A percentile compares a stretch with the other conserved stretches of the same genome.
Evolutionary conservation across 2,329 filamentous ascomycete genomes (phyloP).

Genomic region (Pyricularia pennisetigena): DNA sequence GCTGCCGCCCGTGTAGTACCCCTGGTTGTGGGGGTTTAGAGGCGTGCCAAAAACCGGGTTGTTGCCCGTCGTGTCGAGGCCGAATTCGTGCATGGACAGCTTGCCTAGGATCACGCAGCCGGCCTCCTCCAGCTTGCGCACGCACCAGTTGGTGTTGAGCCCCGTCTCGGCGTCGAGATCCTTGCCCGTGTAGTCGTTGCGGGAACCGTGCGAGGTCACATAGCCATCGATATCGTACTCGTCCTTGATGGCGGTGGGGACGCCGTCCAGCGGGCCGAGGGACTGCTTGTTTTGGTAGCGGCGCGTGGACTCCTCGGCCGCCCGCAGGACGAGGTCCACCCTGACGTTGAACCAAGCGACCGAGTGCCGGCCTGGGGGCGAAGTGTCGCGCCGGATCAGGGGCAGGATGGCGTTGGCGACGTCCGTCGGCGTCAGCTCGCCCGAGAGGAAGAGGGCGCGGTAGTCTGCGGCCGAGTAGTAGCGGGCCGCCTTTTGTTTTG

Average conservation of each 20-base stretch:
- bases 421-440: constrained; percentile 33
- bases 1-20: constrained; percentile 69
- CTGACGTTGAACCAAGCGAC: constrained; percentile 34
- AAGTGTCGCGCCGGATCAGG: constrained; percentile 29
- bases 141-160: constrained; percentile 57
- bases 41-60: constrained; percentile 67
- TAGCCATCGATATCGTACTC: constrained; percentile 71
- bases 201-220: constrained; percentile 52
- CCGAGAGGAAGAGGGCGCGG: constrained; percentile 31
- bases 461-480: constrained; percentile 39
- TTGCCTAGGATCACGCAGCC: constrained; percentile 66
- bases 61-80: constrained; percentile 66
- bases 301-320: constrained; percentile 32
- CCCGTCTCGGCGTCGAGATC: constrained; percentile 21
- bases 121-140: constrained; percentile 58
- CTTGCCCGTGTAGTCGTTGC: constrained; percentile 46
- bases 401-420: constrained; percentile 34
- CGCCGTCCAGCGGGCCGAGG: constrained; percentile 57
- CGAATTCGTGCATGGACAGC: constrained; percentile 68
- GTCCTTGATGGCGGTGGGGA: constrained; percentile 68
- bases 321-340: constrained; percentile 27
- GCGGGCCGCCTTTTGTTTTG: constrained; percentile 21
- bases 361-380: constrained; percentile 27
- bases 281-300: constrained; percentile 43
- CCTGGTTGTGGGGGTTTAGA: constrained; percentile 60